Percentiles rank a stretch among this genome's conserved stretches.
phyloP scores from a whole-genome alignment of 2,329 filamentous ascomycete species.

The Aspergillus sp. region DNA sequence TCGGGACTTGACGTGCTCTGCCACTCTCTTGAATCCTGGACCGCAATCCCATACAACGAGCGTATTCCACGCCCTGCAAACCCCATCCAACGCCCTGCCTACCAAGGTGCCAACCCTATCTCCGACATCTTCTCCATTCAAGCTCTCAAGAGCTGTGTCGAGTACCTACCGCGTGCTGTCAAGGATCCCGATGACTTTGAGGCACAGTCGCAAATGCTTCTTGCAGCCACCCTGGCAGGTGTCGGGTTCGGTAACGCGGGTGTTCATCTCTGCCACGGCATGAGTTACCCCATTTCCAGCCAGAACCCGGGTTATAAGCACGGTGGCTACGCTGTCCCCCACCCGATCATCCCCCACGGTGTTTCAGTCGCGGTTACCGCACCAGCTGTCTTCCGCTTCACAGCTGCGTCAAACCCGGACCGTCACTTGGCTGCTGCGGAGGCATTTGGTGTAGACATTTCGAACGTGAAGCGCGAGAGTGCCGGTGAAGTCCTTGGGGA shows the following conservation, averaged over 20 bases:
- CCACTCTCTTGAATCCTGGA: conserved; percentile 94
- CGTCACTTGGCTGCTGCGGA: conserved; percentile 85
- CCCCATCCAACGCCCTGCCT: conserved; percentile 83
- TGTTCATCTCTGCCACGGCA: conserved; percentile 82
- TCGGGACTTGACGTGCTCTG: conserved; percentile 93
- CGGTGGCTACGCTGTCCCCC: conserved; percentile 68
- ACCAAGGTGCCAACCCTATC: conserved; percentile 96
- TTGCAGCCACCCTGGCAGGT: conserved; percentile 87
- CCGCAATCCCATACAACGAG: conserved; percentile 89
- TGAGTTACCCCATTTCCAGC: conserved; percentile 95
- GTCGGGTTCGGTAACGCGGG: conserved; percentile 97
- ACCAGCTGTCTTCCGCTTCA: conserved; percentile 91
- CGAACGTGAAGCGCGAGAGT: conserved; percentile 77
- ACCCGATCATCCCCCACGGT: conserved; percentile 86
- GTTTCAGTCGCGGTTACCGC: conserved; percentile 92
- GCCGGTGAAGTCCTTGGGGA: conserved; percentile 84
- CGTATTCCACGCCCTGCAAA: conserved; percentile 77
- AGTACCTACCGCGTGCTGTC: conserved; percentile 85
- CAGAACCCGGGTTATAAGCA: conserved; percentile 92
- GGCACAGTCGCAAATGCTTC: conserved; percentile 90
- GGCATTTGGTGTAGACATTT: conserved; percentile 82
- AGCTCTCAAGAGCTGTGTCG: conserved; percentile 73
- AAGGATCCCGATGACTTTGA: conserved; percentile 84
- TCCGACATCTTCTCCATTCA: conserved; percentile 93
- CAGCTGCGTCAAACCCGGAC: conserved; percentile 82